These are phyloP conservation scores for Amborella trichopoda DNA, from an alignment of 164 flowering plant genomes.

Conservation along the genomic window DNA sequence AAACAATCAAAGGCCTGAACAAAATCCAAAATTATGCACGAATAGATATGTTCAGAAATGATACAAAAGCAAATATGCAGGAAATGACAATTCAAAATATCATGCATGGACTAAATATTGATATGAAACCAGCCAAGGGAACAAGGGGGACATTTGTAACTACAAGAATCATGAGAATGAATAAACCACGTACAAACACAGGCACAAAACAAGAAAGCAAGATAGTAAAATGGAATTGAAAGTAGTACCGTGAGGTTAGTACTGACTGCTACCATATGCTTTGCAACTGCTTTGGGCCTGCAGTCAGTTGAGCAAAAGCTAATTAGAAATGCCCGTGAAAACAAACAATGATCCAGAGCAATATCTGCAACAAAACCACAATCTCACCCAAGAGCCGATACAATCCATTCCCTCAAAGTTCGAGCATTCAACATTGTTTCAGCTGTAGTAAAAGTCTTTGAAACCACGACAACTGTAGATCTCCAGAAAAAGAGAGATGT, in stretches of 20 bases:
- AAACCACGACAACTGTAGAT: conserved; percentile 79
- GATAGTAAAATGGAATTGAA: neutral
- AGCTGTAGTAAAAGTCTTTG: conserved; percentile 97
- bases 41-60: no score
- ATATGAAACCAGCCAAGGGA: no score
- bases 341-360: neutral
- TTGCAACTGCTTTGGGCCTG: conserved; percentile 91
- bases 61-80: no score
- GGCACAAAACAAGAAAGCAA: no score
- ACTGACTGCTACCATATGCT: conserved; percentile 99
- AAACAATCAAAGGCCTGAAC: no score
- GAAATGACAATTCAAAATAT: no score
- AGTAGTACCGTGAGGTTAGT: conserved; percentile 68
- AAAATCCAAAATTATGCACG: no score
- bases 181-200: no score
- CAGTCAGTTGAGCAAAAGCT: conserved; percentile 1
- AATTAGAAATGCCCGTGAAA: neutral
- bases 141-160: no score
- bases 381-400: conserved; percentile 82
- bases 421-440: conserved; percentile 99
- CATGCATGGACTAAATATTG: no score
- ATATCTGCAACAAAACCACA: neutral
- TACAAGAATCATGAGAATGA: no score
- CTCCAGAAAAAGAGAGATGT: neutral
- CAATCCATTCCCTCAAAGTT: conserved; percentile 91